Evolutionary conservation across 768 basidiomycete species (phyloP), one percentile per base, ranked within the genome.

Genomic region (Ramaria rubella): DNA sequence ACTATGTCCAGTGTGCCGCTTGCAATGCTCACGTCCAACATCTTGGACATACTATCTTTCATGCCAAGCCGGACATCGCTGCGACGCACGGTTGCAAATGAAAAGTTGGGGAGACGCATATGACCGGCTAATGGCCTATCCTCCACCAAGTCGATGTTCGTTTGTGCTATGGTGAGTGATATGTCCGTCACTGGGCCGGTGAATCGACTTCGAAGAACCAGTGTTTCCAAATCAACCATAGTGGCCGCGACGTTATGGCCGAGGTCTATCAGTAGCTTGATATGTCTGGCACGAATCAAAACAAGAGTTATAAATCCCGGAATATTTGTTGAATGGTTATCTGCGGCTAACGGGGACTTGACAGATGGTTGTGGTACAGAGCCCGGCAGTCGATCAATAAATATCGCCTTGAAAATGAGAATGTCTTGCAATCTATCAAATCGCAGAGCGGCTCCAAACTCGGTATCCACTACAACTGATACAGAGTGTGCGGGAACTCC

Each of bases 341-440:
- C 5, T 24, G 57, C 42, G 15, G 27, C 17, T 6, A 40, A 29
- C 24, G 36, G 24, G 14, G 49, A 23, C 33, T 59, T 49, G 27
- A 42, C 2, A 33, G 58, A 26, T 17, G 46, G 58, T 50, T 15
- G 38, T 27, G 55, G 44, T 12, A 43, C 30, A 43, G 45, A 26
- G 31, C 43, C 72, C 0, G 91, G 90, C 26, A 94, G 90, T 34
- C 83, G 83, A 64, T 94, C 92, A 45, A 95, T 68, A 91, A 93
- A 95, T 12, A 95, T 90, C 5, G 93, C 92, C 68, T 94, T 94
- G 79, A 95, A 92, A 68, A 90, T 94, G 19, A 97, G 76, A 52
- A 94, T 83, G 65, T 96, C 94, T 69, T 94, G 93, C 27, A 96
- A 70, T 12, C 93, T 83, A 4, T 90, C 89, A 64, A 97, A 86